Evolutionary conservation across 306 rosid species (phyloP).

Genomic region (Chamaecrista fasciculata): DNA sequence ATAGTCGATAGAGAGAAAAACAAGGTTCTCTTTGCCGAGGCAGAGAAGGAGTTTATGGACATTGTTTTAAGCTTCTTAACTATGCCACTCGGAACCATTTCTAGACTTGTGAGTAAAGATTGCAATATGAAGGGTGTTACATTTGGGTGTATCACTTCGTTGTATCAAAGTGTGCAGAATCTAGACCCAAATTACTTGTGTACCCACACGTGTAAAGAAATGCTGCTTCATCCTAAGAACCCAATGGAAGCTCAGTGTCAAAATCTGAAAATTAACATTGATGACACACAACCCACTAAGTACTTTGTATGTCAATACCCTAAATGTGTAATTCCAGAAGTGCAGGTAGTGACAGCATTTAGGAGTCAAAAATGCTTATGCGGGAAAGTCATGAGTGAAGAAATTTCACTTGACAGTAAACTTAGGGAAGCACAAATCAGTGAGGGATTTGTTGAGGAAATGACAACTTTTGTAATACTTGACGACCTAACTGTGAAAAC

Average conservation of each 20-base stretch:
- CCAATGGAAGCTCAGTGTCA: neutral
- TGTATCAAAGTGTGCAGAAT: neutral
- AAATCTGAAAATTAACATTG: conserved; percentile 4
- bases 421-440: neutral
- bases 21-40: conserved; percentile 24
- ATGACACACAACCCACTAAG: conserved; percentile 4
- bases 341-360: neutral
- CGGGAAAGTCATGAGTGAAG: neutral
- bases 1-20: neutral
- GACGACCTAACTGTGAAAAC: neutral
- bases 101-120: conserved; percentile 5
- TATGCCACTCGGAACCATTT: conserved; percentile 20
- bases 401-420: no score
- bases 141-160: neutral
- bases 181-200: neutral
- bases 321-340: neutral
- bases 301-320: neutral
- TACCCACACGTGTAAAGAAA: neutral
- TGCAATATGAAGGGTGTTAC: neutral
- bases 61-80: conserved; percentile 22
- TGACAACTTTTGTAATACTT: neutral
- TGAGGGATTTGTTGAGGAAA: conserved; percentile 2
- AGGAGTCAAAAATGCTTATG: neutral
- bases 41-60: conserved; percentile 33
- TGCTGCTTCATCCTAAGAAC: conserved; percentile 4